A percentile compares a stretch with the other conserved stretches of the same genome.
These are phyloP conservation scores for Globisporangium sylvaticum DNA, from an alignment of 352 stramenopile species.

Conservation along the genomic window DNA sequence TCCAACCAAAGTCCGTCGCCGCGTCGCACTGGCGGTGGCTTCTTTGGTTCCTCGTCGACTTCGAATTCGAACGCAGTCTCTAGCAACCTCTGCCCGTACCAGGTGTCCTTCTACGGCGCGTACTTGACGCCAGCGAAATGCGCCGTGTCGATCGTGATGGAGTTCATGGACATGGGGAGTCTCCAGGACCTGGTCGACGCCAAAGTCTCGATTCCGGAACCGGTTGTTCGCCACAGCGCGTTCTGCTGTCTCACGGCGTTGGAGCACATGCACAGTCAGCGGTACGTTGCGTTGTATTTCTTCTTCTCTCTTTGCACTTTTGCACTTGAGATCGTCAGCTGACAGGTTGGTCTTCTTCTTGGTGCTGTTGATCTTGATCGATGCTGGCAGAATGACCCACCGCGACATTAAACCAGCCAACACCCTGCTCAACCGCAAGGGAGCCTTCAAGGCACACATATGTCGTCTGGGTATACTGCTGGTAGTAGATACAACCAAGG, in stretches of 20 bases:
- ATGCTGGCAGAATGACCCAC: constrained; percentile 63
- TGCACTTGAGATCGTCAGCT: neutral
- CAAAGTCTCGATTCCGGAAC: constrained; percentile 43
- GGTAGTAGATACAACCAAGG: neutral
- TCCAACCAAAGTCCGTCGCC: neutral
- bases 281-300: constrained; percentile 44
- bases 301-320: too few species aligned
- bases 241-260: constrained; percentile 82
- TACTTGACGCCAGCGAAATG: constrained; percentile 74
- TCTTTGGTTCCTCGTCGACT: constrained; percentile 12
- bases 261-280: constrained; percentile 77
- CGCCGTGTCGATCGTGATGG: constrained; percentile 86
- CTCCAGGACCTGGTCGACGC: constrained; percentile 73
- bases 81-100: constrained; percentile 50
- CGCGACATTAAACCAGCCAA: constrained; percentile 91
- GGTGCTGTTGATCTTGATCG: neutral
- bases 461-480: neutral
- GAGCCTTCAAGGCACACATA: constrained; percentile 78
- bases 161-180: constrained; percentile 91
- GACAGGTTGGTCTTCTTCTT: neutral
- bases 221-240: constrained; percentile 65
- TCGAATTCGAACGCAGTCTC: neutral
- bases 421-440: constrained; percentile 79
- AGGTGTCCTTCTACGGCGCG: constrained; percentile 89
- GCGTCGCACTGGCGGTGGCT: neutral